Base-by-base conservation (phyloP, 805 yeast species). In the Yarrowia alimentaria region DNA sequence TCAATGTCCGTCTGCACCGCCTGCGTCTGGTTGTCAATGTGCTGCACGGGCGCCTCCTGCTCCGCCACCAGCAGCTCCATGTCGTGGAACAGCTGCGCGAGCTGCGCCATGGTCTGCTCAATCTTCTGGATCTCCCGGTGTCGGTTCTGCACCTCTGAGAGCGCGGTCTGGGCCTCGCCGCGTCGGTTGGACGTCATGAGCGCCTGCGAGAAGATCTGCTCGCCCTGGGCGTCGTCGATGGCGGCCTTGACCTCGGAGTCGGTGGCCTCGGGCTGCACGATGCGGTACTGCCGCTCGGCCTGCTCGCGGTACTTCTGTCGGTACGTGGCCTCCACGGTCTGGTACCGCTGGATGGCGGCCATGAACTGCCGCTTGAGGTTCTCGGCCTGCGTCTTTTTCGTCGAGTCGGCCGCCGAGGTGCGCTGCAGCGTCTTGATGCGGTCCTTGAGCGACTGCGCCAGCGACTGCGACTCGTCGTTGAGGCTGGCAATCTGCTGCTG, bases 51-150 rank as follows among this genome's bases (percentile, higher is more conserved):
- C 60, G 79, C 87, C 68, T 90, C 96, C 72, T 93, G 98, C 70
- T 90, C 96, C 59, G 91, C 88, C 38, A 91, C 97, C 70, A 93
- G 75, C 64, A 86, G 86, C 70, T 93, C 97, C 93, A 93, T 87
- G 66, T 93, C 98, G 63, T 84, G 85, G 74, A 93, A 89, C 65
- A 91, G 78, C 72, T 86, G 95, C 32, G 94, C 86, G 68, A 91
- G 79, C 69, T 91, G 98, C 26, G 91, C 88, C 85, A 93, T 89
- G 54, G 96, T 84, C 71, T 87, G 82, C 70, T 91, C 97, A 69
- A 93, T 83, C 73, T 88, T 86, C 72, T 87, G 85, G 64, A 93
- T 80, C 71, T 93, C 98, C 65, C 85, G 83, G 72, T 93, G 98
- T 72, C 99, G 83, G 47, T 85, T 81, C 71, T 91, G 96, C 52